Conservation (phyloP, 2,329 filamentous ascomycete genomes). For the Monilinia aucupariae region DNA sequence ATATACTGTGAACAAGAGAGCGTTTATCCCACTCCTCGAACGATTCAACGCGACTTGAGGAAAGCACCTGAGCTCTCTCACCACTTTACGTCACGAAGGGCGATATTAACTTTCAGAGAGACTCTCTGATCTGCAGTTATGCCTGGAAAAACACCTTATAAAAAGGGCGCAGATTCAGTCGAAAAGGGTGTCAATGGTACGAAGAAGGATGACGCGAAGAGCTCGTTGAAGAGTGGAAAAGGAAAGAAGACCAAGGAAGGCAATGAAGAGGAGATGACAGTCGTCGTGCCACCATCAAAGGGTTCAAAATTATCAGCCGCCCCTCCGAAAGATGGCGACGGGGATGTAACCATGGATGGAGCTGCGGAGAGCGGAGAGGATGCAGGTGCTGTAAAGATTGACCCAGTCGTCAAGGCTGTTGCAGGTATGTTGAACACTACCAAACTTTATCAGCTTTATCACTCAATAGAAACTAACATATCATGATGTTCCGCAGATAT, state of each 20-base stretch:
- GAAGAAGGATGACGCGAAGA: slow-evolving; percentile 58
- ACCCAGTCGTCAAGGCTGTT: slow-evolving; percentile 55
- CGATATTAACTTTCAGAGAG: slow-evolving; percentile 26
- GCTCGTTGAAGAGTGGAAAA: slow-evolving; percentile 56
- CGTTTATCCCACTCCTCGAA: not conserved
- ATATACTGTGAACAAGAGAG: not conserved
- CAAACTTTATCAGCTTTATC: slow-evolving; percentile 1
- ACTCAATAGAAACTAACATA: slow-evolving; percentile 20
- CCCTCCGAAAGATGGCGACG: slow-evolving; percentile 56
- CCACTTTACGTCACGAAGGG: slow-evolving; percentile 27
- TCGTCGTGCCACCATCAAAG: slow-evolving; percentile 72
- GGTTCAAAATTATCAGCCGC: slow-evolving; percentile 52
- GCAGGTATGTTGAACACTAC: slow-evolving; percentile 45
- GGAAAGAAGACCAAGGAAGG: slow-evolving; percentile 63
- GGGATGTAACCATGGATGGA: slow-evolving; percentile 67
- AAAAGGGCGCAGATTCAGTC: slow-evolving; percentile 62
- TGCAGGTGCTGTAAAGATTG: slow-evolving; percentile 48
- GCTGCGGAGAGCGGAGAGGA: slow-evolving; percentile 31
- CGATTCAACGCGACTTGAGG: not conserved
- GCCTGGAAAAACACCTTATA: slow-evolving; percentile 64
- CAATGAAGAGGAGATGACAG: slow-evolving; percentile 69
- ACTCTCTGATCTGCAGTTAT: slow-evolving; percentile 40
- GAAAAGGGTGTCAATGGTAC: slow-evolving; percentile 62
- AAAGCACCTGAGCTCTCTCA: not conserved
- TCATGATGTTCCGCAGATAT: slow-evolving; percentile 61